Conservation (phyloP, 73 alveolate genomes). For the Paramecium biaurelia region DNA sequence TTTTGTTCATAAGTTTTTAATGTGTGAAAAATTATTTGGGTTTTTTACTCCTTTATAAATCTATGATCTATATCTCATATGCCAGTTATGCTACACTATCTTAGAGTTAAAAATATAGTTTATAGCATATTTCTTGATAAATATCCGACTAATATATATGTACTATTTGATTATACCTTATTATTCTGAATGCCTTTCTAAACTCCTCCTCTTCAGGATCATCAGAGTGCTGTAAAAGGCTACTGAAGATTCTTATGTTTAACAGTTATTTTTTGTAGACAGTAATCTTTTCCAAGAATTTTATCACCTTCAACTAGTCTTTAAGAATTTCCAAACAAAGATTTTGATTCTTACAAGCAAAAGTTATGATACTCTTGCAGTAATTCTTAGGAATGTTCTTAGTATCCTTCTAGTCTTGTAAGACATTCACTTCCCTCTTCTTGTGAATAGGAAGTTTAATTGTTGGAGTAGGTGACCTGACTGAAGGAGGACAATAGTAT, state of each 20-base stretch:
- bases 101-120: conserved; percentile 16
- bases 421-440: not conserved
- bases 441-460: not conserved
- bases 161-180: not conserved
- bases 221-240: not conserved
- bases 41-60: conserved; percentile 7
- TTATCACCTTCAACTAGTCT: not conserved
- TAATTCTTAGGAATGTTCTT: conserved; percentile 36
- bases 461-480: not conserved
- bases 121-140: not conserved
- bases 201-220: conserved; percentile 41
- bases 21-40: conserved; percentile 1
- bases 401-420: not conserved
- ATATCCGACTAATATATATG: not conserved
- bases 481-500: not conserved
- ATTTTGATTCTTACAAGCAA: conserved; percentile 3
- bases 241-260: not conserved
- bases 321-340: not conserved
- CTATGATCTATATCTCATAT: conserved; percentile 31
- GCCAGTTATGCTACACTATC: conserved; percentile 43
- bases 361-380: conserved; percentile 15
- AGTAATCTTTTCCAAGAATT: conserved; percentile 29
- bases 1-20: not conserved
- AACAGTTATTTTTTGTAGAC: not conserved
- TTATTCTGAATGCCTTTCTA: not conserved